Percentiles rank a stretch among this genome's conserved stretches.
Conservation (phyloP, 441 rosid genomes). For the Croton laevigatus region DNA sequence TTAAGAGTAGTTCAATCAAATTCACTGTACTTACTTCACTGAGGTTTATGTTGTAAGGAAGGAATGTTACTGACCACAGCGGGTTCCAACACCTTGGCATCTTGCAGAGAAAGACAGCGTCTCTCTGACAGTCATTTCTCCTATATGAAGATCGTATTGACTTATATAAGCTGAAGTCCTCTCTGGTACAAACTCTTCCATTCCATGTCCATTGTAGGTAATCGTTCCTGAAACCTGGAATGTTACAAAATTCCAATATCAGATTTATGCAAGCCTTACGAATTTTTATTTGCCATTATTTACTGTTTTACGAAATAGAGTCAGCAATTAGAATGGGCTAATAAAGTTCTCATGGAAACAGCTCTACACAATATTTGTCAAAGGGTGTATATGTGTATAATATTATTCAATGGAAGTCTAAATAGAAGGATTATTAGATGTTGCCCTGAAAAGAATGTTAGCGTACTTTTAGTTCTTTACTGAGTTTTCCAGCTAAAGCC, state of each 20-base stretch:
- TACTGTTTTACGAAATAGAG: no score
- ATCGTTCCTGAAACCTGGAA: slow-evolving; percentile 24
- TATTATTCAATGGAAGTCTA: no score
- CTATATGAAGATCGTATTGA: slow-evolving; percentile 23
- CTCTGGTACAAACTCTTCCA: slow-evolving; percentile 25
- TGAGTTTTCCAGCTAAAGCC: slow-evolving; percentile 56
- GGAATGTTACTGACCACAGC: slow-evolving; percentile 12
- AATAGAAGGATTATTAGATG: background rate
- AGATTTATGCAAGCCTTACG: background rate
- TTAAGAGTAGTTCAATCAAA: slow-evolving; percentile 1
- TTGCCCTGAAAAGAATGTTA: background rate
- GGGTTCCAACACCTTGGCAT: slow-evolving; percentile 27
- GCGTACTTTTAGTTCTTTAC: slow-evolving; percentile 41
- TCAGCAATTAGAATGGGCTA: no score
- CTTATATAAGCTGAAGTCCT: slow-evolving; percentile 25
- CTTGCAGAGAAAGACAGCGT: slow-evolving; percentile 26
- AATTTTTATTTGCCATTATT: no score
- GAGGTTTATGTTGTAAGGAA: background rate
- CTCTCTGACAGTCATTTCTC: slow-evolving; percentile 24
- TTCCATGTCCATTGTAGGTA: slow-evolving; percentile 25
- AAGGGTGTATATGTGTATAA: no score
- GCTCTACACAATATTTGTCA: no score
- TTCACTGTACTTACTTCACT: background rate
- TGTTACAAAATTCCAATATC: background rate
- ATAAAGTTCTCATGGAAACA: no score